These are phyloP conservation scores for Lachancea cidri DNA, from an alignment of 805 yeast genomes.

Conservation along the genomic window DNA sequence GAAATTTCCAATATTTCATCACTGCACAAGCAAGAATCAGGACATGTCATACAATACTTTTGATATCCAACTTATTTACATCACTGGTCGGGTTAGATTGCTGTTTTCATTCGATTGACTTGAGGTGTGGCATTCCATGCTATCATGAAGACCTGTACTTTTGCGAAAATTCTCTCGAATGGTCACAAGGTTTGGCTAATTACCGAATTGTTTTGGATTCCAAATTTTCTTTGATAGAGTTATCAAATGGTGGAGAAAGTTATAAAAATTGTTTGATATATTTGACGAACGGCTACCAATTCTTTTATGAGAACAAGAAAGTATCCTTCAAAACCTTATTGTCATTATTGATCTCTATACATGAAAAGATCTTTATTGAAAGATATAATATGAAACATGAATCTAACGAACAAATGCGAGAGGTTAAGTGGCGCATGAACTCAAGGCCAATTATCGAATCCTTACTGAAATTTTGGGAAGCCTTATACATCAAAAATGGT, in stretches of 20 bases:
- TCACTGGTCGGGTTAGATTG: constrained; percentile 42
- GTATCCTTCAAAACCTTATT: constrained; percentile 40
- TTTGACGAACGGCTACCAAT: constrained; percentile 37
- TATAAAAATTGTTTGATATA: constrained; percentile 43
- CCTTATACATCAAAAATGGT: constrained; percentile 52
- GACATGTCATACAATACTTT: constrained; percentile 61
- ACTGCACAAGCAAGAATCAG: constrained; percentile 72
- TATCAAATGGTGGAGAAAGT: constrained; percentile 50
- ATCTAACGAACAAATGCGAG: constrained; percentile 39
- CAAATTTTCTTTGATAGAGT: constrained; percentile 48
- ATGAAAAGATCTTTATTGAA: constrained; percentile 58
- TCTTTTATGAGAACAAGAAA: constrained; percentile 29
- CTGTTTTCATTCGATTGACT: constrained; percentile 41
- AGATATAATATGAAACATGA: constrained; percentile 36
- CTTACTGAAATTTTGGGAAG: constrained; percentile 64
- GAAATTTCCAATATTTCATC: constrained; percentile 48
- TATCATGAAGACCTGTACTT: constrained; percentile 56
- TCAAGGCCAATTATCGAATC: constrained; percentile 54
- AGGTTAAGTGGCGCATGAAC: constrained; percentile 61
- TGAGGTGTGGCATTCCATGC: constrained; percentile 65
- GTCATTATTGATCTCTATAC: constrained; percentile 57
- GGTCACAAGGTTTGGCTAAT: constrained; percentile 41
- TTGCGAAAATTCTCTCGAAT: constrained; percentile 43
- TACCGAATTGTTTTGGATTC: constrained; percentile 44
- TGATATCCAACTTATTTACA: constrained; percentile 54